These are phyloP conservation scores for Acephala macrosclerotiorum DNA, from an alignment of 2,329 filamentous ascomycete genomes.

Conservation along the genomic window DNA sequence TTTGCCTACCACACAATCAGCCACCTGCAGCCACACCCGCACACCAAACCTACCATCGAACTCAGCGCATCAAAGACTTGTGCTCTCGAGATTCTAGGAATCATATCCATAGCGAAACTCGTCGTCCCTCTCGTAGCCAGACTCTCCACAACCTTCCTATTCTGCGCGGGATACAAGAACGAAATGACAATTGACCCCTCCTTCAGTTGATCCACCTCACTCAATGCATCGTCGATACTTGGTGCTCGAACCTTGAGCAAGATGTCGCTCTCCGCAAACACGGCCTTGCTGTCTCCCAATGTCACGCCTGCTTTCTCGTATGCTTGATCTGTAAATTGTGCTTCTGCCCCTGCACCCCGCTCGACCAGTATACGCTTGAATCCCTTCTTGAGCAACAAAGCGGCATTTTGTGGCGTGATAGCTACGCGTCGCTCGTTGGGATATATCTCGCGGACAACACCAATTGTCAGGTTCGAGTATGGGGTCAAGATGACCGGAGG, in stretches of 20 bases:
- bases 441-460: slow-evolving; percentile 81
- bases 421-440: slow-evolving; percentile 83
- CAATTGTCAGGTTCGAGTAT: slow-evolving; percentile 77
- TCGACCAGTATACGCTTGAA: slow-evolving; percentile 81
- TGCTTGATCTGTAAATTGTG: slow-evolving; percentile 79
- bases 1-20: too few species aligned
- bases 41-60: slow-evolving; percentile 91
- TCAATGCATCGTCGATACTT: slow-evolving; percentile 60
- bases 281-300: slow-evolving; percentile 68
- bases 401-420: slow-evolving; percentile 83
- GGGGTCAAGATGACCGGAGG: slow-evolving; percentile 51
- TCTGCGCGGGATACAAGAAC: slow-evolving; percentile 84
- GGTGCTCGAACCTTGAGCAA: slow-evolving; percentile 85
- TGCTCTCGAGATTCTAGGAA: slow-evolving; percentile 87
- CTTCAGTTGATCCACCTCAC: slow-evolving; percentile 73
- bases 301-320: slow-evolving; percentile 82
- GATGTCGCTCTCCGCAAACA: slow-evolving; percentile 81
- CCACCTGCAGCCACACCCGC: too few species aligned
- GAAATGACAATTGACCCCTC: slow-evolving; percentile 79
- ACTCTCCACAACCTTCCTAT: slow-evolving; percentile 76
- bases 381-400: slow-evolving; percentile 84
- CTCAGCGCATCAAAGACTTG: slow-evolving; percentile 88
- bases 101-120: slow-evolving; percentile 90
- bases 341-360: slow-evolving; percentile 77
- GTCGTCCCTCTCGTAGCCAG: slow-evolving; percentile 76